Conservation (phyloP, 2,329 filamentous ascomycete genomes). For the Alternaria hordeiaustralica region DNA sequence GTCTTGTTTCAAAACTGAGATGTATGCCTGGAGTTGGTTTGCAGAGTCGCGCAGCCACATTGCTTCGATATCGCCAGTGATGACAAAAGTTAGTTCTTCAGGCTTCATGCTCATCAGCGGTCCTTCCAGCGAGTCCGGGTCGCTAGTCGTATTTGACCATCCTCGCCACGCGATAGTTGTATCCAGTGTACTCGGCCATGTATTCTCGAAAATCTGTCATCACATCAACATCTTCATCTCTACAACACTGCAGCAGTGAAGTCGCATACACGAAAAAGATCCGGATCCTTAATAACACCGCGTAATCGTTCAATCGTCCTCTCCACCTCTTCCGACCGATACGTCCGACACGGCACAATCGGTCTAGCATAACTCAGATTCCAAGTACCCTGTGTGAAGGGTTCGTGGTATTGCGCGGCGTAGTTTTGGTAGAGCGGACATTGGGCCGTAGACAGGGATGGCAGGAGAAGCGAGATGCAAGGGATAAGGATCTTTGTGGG, state of each 20-base stretch:
- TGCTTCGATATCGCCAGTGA: constrained; percentile 64
- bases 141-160: constrained; percentile 54
- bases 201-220: constrained; percentile 67
- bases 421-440: constrained; percentile 55
- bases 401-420: constrained; percentile 48
- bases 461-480: constrained; percentile 14
- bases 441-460: constrained; percentile 34
- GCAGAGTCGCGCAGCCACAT: constrained; percentile 64
- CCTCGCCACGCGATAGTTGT: constrained; percentile 75
- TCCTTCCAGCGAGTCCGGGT: not conserved
- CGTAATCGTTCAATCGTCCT: constrained; percentile 43
- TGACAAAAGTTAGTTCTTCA: constrained; percentile 64
- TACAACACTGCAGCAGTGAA: not conserved
- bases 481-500: not conserved
- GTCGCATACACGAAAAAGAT: constrained; percentile 61
- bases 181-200: constrained; percentile 78
- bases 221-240: not conserved
- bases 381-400: constrained; percentile 50
- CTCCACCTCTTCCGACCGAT: constrained; percentile 52
- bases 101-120: constrained; percentile 5
- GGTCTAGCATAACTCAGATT: constrained; percentile 55
- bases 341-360: constrained; percentile 54
- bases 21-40: constrained; percentile 74
- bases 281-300: constrained; percentile 55
- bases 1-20: constrained; percentile 62